Base-by-base conservation (phyloP, 192 early-diverging fungal species). In the Lobosporangium transversale region DNA sequence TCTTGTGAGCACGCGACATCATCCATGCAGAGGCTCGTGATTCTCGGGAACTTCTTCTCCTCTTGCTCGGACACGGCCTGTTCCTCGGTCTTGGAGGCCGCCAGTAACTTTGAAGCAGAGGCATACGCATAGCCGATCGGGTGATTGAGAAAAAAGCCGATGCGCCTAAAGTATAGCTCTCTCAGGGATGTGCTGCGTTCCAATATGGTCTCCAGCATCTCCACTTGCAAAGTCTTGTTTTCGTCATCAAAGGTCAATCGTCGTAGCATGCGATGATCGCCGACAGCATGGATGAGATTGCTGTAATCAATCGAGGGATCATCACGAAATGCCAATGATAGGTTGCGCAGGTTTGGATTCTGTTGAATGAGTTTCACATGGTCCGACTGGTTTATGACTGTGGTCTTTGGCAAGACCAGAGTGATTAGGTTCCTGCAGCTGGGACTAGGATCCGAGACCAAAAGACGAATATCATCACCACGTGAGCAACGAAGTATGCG, bases 321-420 rank as follows among this genome's bases (percentile, higher is more conserved):
- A 26, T 65, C 63, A 14, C 42, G 21, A 40, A 65, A 53, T n/a
- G 53, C 53, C 12, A 65, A 30, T 9, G 51, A 33, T 37, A 65
- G 21, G 10, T 65, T 31, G 26, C 18, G 37, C 29, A 65, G 52
- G 8, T 31, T 14, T 4, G 63, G 63, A 21, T 65, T 65, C 37
- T 54, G 63, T 14, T 32, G 53, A 21, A 65, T 45, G 14, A 65
- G 42, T 7, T 54, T 51, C 18, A 42, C 42, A 4, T 65, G 63
- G 18, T 65, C 37, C 1, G 30, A 31, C 43, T 65, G 52, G 53
- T 65, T 65, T 2, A 12, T 15, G 9, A 40, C 4, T 1, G 63
- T 55, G 40, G 63, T 65, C 43, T 65, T 65, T 30, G 63, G 63
- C 40, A 65, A 27, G 20, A 65, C 63, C 5, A 65, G 40, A 4